Evolutionary conservation across 345 rosid species (phyloP), one percentile per base, ranked within the genome.

Genomic region (Triadica sebifera): DNA sequence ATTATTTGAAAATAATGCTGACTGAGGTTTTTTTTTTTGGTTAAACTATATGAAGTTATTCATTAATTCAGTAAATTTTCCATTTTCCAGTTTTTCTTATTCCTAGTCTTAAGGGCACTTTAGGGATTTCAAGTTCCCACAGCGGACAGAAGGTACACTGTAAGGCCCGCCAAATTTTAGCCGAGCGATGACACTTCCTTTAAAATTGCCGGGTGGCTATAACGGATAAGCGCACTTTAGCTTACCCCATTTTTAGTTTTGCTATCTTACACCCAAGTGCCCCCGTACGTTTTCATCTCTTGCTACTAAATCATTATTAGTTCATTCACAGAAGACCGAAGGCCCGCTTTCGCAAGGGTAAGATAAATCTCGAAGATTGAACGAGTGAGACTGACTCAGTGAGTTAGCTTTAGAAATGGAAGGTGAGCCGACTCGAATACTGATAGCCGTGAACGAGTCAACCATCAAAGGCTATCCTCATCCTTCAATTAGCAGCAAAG

Each of bases 391-490:
- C 43, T 4, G 50, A 52, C 29, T 51, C 56, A 43, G 72, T 4
- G 50, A 46, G 75, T 63, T 10, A 64, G 72, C 50, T 29, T 19
- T 41, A 85, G 25, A 10, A 20, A 79, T 75, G 76, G 79, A 58
- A 50, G 67, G 77, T 65, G 91, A 81, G 84, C 83, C 93, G 34
- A 93, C 96, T 75, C 89, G 93, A 81, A 74, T 93, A 41, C 81
- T 95, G 94, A 56, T 95, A 25, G 97, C 85, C 1, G 98, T 93
- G 86, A 93, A 87, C 83, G 90, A 93, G 86, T 95, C 99, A 29
- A 87, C 97, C n/a, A 82, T 93, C 74, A 90, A 80, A 81, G 94
- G 97, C 7, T 93, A 95, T 53, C 98, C 97, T 2, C 91, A 93
- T 81, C 81, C 99, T n/a, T 91, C 99, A 52, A 95, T 95, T 34